These are phyloP conservation scores for Starmerella riodocensis DNA, from an alignment of 805 yeast genomes.

Conservation along the genomic window DNA sequence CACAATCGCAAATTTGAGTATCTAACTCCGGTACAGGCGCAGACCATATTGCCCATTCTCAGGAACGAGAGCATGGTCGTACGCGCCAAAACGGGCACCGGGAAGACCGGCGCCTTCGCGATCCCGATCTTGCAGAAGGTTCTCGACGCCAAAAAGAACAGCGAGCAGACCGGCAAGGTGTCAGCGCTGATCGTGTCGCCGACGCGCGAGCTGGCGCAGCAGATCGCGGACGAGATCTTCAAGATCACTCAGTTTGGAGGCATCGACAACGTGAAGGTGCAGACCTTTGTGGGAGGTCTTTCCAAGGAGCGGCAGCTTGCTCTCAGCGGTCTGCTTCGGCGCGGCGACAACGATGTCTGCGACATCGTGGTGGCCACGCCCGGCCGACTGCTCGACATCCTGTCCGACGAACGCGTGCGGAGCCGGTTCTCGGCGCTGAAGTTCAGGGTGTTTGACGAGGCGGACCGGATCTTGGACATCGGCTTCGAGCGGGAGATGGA, in stretches of 20 bases:
- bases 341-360: slow-evolving; percentile 9
- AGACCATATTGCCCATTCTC: slow-evolving; percentile 51
- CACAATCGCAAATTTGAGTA: slow-evolving; percentile 25
- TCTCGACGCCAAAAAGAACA: slow-evolving; percentile 29
- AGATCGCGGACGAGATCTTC: slow-evolving; percentile 53
- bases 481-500: slow-evolving; percentile 59
- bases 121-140: slow-evolving; percentile 59
- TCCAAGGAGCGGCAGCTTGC: slow-evolving; percentile 31
- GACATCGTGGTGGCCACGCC: slow-evolving; percentile 78
- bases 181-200: slow-evolving; percentile 68
- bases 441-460: slow-evolving; percentile 75
- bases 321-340: slow-evolving; percentile 29
- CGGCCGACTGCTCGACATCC: slow-evolving; percentile 60
- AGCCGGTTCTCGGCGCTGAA: slow-evolving; percentile 40
- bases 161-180: slow-evolving; percentile 25
- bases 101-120: slow-evolving; percentile 82
- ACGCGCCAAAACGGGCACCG: slow-evolving; percentile 91
- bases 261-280: slow-evolving; percentile 29
- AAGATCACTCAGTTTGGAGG: slow-evolving; percentile 32
- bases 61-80: slow-evolving; percentile 59
- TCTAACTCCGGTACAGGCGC: slow-evolving; percentile 30
- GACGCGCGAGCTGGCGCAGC: slow-evolving; percentile 81
- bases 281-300: slow-evolving; percentile 58
- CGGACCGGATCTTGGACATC: slow-evolving; percentile 71
- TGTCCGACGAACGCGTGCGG: slow-evolving; percentile 36